Percentiles rank a stretch among this genome's conserved stretches.
Evolutionary conservation across 768 basidiomycete species (phyloP).

Genomic region (Lactarius psammicola): DNA sequence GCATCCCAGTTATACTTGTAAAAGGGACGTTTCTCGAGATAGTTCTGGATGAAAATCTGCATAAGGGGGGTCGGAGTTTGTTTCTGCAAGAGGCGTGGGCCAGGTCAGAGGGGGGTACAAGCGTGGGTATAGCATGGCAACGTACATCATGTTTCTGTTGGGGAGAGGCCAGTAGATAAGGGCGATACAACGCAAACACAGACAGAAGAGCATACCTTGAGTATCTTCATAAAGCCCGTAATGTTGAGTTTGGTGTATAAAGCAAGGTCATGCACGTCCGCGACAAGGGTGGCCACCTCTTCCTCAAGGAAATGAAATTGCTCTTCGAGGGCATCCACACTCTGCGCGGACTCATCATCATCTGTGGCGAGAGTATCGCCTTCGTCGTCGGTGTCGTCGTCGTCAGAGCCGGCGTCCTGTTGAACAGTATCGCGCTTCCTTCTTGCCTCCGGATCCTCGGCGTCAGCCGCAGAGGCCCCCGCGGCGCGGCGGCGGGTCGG

Average conservation of each 20-base stretch:
- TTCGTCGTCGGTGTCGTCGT: slow-evolving; percentile 51
- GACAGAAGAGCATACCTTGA: slow-evolving; percentile 60
- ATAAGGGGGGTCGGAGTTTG: slow-evolving; percentile 82
- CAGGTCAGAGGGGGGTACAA: slow-evolving; percentile 2
- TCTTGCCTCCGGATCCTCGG: slow-evolving; percentile 28
- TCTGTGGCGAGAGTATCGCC: slow-evolving; percentile 41
- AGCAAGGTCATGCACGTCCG: slow-evolving; percentile 87
- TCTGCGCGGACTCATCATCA: slow-evolving; percentile 48
- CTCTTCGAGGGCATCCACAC: slow-evolving; percentile 77
- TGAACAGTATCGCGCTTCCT: slow-evolving; percentile 48
- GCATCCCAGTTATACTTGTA: slow-evolving; percentile 97
- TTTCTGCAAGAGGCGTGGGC: slow-evolving; percentile 58
- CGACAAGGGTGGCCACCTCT: slow-evolving; percentile 91
- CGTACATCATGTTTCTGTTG: slow-evolving; percentile 88
- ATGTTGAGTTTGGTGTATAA: slow-evolving; percentile 96
- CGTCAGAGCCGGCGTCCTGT: slow-evolving; percentile 66
- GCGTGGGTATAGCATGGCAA: slow-evolving; percentile 15
- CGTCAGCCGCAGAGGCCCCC: slow-evolving; percentile 28
- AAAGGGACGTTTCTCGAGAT: slow-evolving; percentile 92
- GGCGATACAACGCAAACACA: not conserved
- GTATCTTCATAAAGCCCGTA: slow-evolving; percentile 97
- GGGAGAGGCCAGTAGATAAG: not conserved
- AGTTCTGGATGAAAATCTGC: slow-evolving; percentile 84
- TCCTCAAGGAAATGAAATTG: slow-evolving; percentile 87
- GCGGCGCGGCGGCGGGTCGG: slow-evolving; percentile 13